Conservation (phyloP, 768 basidiomycete genomes). For the Tulasnella sp. region DNA sequence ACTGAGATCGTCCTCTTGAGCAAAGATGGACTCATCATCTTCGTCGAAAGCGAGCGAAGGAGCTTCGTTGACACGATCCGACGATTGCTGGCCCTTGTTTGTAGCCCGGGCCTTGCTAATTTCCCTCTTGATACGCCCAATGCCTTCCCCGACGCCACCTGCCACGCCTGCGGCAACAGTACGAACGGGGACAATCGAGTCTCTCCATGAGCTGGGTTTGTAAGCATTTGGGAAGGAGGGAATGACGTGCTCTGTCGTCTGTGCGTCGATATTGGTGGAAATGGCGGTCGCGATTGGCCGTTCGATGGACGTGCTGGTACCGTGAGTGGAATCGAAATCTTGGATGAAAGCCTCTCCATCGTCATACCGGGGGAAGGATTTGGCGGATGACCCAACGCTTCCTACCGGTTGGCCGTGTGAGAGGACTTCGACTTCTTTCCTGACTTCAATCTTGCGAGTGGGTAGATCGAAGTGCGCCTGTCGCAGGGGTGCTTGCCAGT, state of each 20-base stretch:
- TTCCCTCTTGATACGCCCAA: conserved; percentile 62
- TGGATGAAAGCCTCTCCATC: conserved; percentile 15
- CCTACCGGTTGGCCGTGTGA: conserved; percentile 12
- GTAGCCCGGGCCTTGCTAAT: conserved; percentile 41
- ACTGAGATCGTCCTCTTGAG: conserved; percentile 6
- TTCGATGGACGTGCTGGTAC: conserved; percentile 58
- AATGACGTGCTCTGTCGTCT: conserved; percentile 52
- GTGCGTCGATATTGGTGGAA: conserved; percentile 58
- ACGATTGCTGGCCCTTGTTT: not conserved
- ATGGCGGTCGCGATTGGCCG: conserved; percentile 79
- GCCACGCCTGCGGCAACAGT: conserved; percentile 52
- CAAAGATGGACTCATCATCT: conserved; percentile 18
- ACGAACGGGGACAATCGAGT: conserved; percentile 38
- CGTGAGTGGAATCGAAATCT: conserved; percentile 23
- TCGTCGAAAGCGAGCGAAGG: conserved; percentile 28
- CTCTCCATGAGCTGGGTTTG: conserved; percentile 27
- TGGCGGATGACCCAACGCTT: conserved; percentile 7
- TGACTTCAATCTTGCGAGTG: conserved; percentile 66
- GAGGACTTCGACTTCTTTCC: conserved; percentile 65
- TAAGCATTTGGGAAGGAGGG: conserved; percentile 80
- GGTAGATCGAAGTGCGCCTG: conserved; percentile 62
- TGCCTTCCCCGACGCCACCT: conserved; percentile 61
- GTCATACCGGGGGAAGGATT: not conserved
- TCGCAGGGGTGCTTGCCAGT: conserved; percentile 66
- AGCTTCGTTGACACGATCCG: conserved; percentile 9